Percentiles rank a stretch among this genome's conserved stretches.
These are phyloP conservation scores for Tetramitus jugosus DNA, from an alignment of 208 protist species.

Conservation along the genomic window DNA sequence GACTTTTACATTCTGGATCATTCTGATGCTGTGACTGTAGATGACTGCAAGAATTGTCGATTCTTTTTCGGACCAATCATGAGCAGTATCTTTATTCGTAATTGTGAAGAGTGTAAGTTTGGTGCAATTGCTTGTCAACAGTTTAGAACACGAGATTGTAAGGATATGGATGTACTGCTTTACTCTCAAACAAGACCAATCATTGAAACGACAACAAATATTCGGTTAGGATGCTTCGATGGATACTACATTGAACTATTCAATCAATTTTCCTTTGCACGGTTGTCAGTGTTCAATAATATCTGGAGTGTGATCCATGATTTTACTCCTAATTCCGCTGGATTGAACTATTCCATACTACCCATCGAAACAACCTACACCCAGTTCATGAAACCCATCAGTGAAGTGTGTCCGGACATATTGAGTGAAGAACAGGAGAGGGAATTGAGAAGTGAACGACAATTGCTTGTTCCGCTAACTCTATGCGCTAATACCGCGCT, in stretches of 20 bases:
- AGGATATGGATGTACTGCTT: conserved; percentile 48
- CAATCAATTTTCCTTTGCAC: conserved; percentile 10
- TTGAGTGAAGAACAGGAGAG: background rate
- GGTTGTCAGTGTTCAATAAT: conserved; percentile 22
- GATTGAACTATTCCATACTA: background rate
- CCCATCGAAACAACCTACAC: background rate
- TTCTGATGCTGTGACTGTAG: conserved; percentile 72
- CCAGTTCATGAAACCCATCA: background rate
- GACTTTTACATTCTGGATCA: conserved; percentile 66
- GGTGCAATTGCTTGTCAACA: conserved; percentile 80
- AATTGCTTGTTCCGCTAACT: background rate
- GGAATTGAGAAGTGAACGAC: background rate
- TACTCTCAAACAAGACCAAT: conserved; percentile 11
- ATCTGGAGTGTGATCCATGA: conserved; percentile 24
- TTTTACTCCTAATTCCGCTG: conserved; percentile 11
- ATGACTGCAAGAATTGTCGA: conserved; percentile 78
- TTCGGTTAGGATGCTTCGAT: conserved; percentile 12
- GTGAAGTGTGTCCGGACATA: background rate
- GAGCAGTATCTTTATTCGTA: conserved; percentile 77
- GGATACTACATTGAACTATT: conserved; percentile 15
- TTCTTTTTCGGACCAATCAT: conserved; percentile 75
- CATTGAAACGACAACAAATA: conserved; percentile 23
- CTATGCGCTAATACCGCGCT: background rate
- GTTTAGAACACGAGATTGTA: conserved; percentile 73
- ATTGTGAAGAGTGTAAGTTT: conserved; percentile 76